Conservation (phyloP, 2,329 filamentous ascomycete genomes). For the Colletotrichum limetticola region DNA sequence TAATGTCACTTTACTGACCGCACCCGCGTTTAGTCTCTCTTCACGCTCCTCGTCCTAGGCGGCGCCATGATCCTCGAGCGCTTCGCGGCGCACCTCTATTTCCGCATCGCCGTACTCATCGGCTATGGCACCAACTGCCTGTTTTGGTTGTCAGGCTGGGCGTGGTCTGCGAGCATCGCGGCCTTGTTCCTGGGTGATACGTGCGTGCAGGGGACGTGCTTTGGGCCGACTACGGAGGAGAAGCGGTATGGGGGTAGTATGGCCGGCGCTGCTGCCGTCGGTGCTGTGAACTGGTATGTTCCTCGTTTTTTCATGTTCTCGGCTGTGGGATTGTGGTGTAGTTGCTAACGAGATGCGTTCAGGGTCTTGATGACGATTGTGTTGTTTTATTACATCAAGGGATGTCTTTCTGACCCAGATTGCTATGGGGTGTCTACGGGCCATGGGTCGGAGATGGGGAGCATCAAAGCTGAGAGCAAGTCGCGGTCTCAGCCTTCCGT, state of each 20-base stretch:
- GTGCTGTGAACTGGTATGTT: conserved; percentile 52
- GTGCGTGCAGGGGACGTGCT: conserved; percentile 37
- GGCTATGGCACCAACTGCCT: conserved; percentile 50
- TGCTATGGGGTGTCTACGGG: conserved; percentile 29
- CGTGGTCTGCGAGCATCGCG: conserved; percentile 52
- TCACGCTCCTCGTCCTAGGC: conserved; percentile 54
- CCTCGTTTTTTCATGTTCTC: background rate
- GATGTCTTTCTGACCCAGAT: conserved; percentile 41
- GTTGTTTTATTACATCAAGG: conserved; percentile 51
- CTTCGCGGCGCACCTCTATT: conserved; percentile 49
- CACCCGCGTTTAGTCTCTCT: conserved; percentile 46
- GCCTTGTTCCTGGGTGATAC: conserved; percentile 37
- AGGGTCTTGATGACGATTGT: conserved; percentile 53
- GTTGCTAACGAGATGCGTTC: background rate
- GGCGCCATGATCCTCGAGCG: conserved; percentile 48
- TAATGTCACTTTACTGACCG: background rate
- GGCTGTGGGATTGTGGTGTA: background rate
- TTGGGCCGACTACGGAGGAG: conserved; percentile 34
- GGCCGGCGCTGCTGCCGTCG: conserved; percentile 52
- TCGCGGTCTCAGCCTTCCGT: background rate
- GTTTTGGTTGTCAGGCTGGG: conserved; percentile 57
- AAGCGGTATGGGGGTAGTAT: conserved; percentile 43
- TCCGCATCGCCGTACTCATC: conserved; percentile 49
- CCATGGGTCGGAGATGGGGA: conserved; percentile 42
- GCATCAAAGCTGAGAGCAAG: conserved; percentile 38